Evolutionary conservation across 75 land plant species (phyloP).

Genomic region (Isoetes taiwanensis): DNA sequence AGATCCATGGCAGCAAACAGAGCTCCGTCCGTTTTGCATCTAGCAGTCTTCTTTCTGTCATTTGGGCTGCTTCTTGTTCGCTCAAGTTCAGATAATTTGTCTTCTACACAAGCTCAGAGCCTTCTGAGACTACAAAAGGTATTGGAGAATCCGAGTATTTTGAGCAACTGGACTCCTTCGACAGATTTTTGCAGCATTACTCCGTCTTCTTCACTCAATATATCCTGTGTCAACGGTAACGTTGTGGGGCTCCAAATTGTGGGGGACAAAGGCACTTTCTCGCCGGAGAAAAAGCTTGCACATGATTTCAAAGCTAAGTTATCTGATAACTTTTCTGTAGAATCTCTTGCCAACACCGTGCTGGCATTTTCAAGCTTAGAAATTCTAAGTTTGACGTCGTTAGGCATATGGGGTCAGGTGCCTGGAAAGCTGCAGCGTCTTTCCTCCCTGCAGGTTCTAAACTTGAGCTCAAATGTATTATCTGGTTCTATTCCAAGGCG

Average conservation of each 20-base stretch:
- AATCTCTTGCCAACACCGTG: slow-evolving; percentile 47
- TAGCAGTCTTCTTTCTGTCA: too few relatives aligned
- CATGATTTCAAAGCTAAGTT: neutral
- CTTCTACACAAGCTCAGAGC: slow-evolving; percentile 11
- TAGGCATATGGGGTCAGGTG: slow-evolving; percentile 85
- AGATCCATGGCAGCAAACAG: too few relatives aligned
- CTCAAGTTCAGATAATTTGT: too few relatives aligned
- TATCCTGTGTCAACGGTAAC: slow-evolving; percentile 32
- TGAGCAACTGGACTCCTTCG: slow-evolving; percentile 27
- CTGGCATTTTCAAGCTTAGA: slow-evolving; percentile 38
- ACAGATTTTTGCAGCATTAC: slow-evolving; percentile 65
- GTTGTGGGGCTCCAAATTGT: slow-evolving; percentile 46
- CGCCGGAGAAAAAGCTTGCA: slow-evolving; percentile 14
- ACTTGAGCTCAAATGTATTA: slow-evolving; percentile 66
- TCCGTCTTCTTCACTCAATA: slow-evolving; percentile 25
- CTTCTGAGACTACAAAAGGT: slow-evolving; percentile 43
- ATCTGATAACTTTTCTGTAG: slow-evolving; percentile 59
- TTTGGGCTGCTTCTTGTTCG: too few relatives aligned
- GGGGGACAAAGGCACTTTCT: slow-evolving; percentile 39
- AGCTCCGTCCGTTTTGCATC: too few relatives aligned
- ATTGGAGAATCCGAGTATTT: slow-evolving; percentile 51
- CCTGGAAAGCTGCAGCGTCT: slow-evolving; percentile 40
- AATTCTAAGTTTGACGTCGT: slow-evolving; percentile 38
- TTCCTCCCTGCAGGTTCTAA: slow-evolving; percentile 37
- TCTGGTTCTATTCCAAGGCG: slow-evolving; percentile 47